Base-by-base conservation (phyloP, 305 asterid species). In the Rubia balearica region DNA sequence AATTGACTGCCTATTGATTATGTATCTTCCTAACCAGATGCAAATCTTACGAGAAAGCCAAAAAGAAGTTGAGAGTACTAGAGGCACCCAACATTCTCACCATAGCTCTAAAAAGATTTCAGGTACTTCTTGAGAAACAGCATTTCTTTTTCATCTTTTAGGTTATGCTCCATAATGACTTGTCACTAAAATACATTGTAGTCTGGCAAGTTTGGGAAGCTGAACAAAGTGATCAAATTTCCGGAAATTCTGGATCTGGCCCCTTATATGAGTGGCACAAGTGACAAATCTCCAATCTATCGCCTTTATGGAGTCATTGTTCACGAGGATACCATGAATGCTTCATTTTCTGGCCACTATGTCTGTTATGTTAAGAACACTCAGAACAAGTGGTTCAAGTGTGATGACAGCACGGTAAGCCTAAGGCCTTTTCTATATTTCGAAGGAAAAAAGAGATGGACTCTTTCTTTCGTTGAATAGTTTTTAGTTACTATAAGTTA, bases 1-100 rank as follows among this genome's bases (percentile, higher is more conserved):
- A 11, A 36, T 49, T 3, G 36, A 73, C 33, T 33, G 53, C 6
- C 62, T 62, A 11, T 19, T 80, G 64, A 68, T 66, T 17, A 60
- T 41, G 0, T 14, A 36, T 53, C 51, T 69, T 60, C 41, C 69
- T 72, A 53, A 56, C 71, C 76, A 91, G 97, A 77, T 91, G 97
- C 74, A 85, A 83, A 72, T 89, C 95, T 3, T 87, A 89, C 66
- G 96, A 81, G 85, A 89, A 76, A 79, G 96, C 97, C 68, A 86
- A 87, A 77, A 91, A 91, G 89, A 91, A 84, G 88, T 80, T 91
- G 81, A 86, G 81, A 75, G 89, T 91, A 51, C 75, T 80, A 61
- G 96, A 91, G 83, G 95, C 97, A 71, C 97, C 97, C 68, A 91
- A 91, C 72, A 76, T 91, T 79, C 91, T 91, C 70, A 89, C 96